These are phyloP conservation scores for Vitis labrusca DNA, from an alignment of 164 flowering plant genomes.

Conservation along the genomic window DNA sequence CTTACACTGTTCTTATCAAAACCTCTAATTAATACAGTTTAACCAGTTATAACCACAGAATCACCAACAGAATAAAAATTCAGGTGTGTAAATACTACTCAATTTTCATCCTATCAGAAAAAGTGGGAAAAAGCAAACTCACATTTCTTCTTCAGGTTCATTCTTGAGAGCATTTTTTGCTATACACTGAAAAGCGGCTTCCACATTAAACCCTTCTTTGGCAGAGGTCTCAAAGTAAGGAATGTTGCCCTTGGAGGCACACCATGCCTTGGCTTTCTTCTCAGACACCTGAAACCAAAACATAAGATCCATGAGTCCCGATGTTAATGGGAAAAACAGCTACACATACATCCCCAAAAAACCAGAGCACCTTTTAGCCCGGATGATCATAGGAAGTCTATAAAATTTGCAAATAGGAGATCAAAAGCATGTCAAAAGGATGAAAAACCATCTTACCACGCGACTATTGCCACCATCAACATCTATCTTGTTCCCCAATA, in stretches of 20 bases:
- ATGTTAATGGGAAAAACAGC: not conserved
- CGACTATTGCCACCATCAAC: slow-evolving; percentile 95
- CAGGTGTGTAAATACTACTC: not conserved
- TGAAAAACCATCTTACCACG: slow-evolving; percentile 54
- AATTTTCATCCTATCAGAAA: not conserved
- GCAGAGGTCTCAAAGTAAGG: slow-evolving; percentile 96
- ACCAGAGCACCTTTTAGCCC: not conserved
- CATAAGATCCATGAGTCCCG: not conserved
- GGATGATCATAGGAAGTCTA: not conserved
- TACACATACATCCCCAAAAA: not conserved
- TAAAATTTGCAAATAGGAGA: not conserved
- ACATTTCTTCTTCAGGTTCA: slow-evolving; percentile 90
- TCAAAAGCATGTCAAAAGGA: not conserved
- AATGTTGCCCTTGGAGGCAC: slow-evolving; percentile 89
- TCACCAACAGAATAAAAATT: not conserved
- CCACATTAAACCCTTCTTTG: slow-evolving; percentile 91
- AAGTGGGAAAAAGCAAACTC: slow-evolving; percentile 23
- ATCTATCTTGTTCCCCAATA: slow-evolving; percentile 87
- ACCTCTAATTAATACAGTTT: no score
- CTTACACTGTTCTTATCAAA: no score
- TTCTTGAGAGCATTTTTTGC: slow-evolving; percentile 85
- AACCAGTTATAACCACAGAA: not conserved
- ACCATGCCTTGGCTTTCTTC: slow-evolving; percentile 93
- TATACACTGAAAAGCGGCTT: slow-evolving; percentile 83
- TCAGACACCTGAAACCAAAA: slow-evolving; percentile 66